Evolutionary conservation across 1,284 basidiomycete species (phyloP), one percentile per base, ranked within the genome.

Genomic region (Takashimella koratensis): DNA sequence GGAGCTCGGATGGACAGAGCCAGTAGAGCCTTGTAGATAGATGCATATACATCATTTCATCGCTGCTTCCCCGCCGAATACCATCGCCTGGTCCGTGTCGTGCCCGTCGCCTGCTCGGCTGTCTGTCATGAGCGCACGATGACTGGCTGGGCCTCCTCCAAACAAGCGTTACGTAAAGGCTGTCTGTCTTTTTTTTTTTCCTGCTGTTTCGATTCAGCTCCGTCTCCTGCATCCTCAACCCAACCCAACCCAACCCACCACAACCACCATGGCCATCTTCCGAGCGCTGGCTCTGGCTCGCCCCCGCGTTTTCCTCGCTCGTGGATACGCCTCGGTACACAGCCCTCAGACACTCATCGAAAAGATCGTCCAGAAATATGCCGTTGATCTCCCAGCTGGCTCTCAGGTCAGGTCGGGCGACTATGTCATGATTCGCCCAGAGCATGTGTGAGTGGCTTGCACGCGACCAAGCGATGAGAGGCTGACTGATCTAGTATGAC

Each of bases 391-490:
- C 1, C 83, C 88, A 1, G 75, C 80, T 49, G 85, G 84, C 43
- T 87, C 88, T 67, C 80, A 81, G 23, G 90, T 98, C 61, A 85
- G 84, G 66, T 89, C 94, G 24, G 96, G 96, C 27, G 96, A 98
- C 84, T 98, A 98, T 84, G 93, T 98, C 47, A 97, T 97, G 89
- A 96, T 99, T 76, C 84, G 85, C 24, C 96, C 96, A 19, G 86
- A 96, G 72, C 90, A 96, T 82, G 93, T 98, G 80, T 78, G 53
- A 63, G 77, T 69, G 2, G 8, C 5, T 6, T 23, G 12, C 10
- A 13, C 22, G 16, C 2, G 39, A 13, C 10, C 2, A 20, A 11
- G n/a, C 24, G 41, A 20, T 54, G 65, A 46, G 53, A 43, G 24
- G 26, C 19, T 42, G 46, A 43, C 20, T 41, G 22, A 30, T 21